Percentiles rank a stretch among this genome's conserved stretches.
These are phyloP conservation scores for Coffea canephora DNA, from an alignment of 257 asterid species.

Conservation along the genomic window DNA sequence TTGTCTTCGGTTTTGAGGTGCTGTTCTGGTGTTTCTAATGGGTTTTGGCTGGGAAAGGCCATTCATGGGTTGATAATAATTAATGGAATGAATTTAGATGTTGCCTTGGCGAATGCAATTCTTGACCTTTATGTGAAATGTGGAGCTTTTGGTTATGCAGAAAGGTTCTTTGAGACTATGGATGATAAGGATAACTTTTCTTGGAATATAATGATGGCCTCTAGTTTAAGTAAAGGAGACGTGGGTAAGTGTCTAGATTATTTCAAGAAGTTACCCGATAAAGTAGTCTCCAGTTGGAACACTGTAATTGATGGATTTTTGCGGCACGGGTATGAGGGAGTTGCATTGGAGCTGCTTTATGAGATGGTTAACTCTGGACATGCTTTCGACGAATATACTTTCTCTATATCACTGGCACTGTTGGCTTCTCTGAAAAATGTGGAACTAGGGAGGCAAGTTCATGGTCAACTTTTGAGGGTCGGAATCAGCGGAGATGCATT, in stretches of 20 bases:
- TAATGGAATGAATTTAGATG: conserved; percentile 43
- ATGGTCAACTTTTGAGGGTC: conserved; percentile 46
- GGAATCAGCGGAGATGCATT: conserved; percentile 47
- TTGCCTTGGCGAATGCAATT: conserved; percentile 54
- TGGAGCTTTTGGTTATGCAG: conserved; percentile 37
- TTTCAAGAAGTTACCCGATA: conserved; percentile 54
- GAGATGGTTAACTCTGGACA: conserved; percentile 50
- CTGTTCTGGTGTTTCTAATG: conserved; percentile 35
- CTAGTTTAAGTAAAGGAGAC: conserved; percentile 43
- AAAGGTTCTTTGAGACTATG: conserved; percentile 48
- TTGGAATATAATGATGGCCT: conserved; percentile 76
- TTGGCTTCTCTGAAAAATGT: conserved; percentile 45
- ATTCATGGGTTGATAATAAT: conserved; percentile 59
- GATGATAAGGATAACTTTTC: conserved; percentile 47
- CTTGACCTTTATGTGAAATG: conserved; percentile 70
- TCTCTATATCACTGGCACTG: conserved; percentile 56
- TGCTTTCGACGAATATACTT: conserved; percentile 45
- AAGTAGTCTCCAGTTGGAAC: conserved; percentile 74
- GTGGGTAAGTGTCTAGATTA: conserved; percentile 37
- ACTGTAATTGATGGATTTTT: conserved; percentile 61
- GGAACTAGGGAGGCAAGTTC: conserved; percentile 68
- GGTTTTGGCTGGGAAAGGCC: conserved; percentile 49
- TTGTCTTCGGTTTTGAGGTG: conserved; percentile 64
- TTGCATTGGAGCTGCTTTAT: conserved; percentile 47
- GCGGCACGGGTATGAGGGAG: conserved; percentile 40